phyloP scores from a whole-genome alignment of 768 basidiomycete species.

The Boletus rufocinnamomeus region DNA sequence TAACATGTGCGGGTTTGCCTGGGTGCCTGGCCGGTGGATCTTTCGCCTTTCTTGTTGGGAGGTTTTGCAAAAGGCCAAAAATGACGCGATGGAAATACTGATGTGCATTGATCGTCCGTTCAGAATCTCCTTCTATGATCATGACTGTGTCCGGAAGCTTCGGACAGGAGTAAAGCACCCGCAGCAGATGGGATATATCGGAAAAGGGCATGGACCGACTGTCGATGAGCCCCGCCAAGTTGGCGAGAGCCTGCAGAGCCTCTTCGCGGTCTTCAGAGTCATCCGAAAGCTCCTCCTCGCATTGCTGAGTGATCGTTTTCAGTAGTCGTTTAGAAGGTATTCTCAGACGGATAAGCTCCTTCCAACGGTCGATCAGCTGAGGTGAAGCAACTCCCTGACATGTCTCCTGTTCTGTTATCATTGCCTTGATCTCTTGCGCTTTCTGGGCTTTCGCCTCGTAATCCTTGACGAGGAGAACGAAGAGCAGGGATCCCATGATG shows the following conservation, averaged over 20 bases:
- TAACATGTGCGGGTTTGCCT: slow-evolving; percentile 7
- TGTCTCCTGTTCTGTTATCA: slow-evolving; percentile 21
- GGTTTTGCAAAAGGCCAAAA: slow-evolving; percentile 38
- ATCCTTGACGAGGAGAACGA: slow-evolving; percentile 64
- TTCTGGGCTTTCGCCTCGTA: slow-evolving; percentile 47
- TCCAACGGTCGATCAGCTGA: slow-evolving; percentile 23
- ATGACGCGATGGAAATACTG: slow-evolving; percentile 53
- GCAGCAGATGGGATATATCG: slow-evolving; percentile 47
- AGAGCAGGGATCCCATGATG: slow-evolving; percentile 70
- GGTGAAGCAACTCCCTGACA: slow-evolving; percentile 15
- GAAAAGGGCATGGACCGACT: slow-evolving; percentile 47
- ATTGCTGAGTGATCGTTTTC: slow-evolving; percentile 33
- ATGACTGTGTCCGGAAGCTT: slow-evolving; percentile 42
- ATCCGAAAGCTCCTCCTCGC: slow-evolving; percentile 33
- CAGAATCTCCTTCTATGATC: slow-evolving; percentile 30
- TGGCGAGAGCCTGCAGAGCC: slow-evolving; percentile 62
- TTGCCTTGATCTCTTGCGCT: slow-evolving; percentile 29
- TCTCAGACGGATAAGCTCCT: slow-evolving; percentile 11
- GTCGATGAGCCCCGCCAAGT: slow-evolving; percentile 55
- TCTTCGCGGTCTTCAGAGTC: slow-evolving; percentile 32
- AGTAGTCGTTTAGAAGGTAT: slow-evolving; percentile 36
- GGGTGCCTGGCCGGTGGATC: slow-evolving; percentile 17
- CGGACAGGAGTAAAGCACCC: slow-evolving; percentile 49
- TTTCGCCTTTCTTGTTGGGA: slow-evolving; percentile 30
- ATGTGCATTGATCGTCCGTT: slow-evolving; percentile 41